Evolutionary conservation across 2,329 filamentous ascomycete species (phyloP), one percentile per base, ranked within the genome.

Genomic region (Colletotrichum tanaceti): DNA sequence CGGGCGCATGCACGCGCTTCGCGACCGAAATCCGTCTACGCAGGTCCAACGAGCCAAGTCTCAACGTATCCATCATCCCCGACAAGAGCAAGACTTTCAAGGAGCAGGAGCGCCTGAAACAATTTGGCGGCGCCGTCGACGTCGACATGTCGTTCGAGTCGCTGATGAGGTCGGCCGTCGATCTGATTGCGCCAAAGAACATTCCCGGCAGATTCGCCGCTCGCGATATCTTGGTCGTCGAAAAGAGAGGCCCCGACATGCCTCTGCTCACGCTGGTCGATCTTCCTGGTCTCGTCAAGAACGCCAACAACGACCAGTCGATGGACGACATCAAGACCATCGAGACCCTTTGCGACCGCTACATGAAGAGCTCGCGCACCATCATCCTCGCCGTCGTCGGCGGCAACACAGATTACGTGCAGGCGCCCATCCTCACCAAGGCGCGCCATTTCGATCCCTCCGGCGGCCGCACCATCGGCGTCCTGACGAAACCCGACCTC

Each of bases 251-350:
- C 0, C 87, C 87, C 0, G 83, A 87, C 13, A 84, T 87, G 79
- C 86, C 87, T 1, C 81, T 90, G 18, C 76, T 90, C 50, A 90
- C 87, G 0, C 80, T 90, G 1, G 86, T 90, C 9, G 88, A 90
- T 75, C 79, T 90, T 41, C 88, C 88, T 0, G 87, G 88, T 1
- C 77, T 90, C 1, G 85, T 89, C 35, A 80, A 82, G 39, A 84
- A 87, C 10, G 83, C 82, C 71, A 87, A 85, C 70, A 79, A 82
- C 38, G 81, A 85, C 62, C 85, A 89, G 73, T 86, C 84, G 1
- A 79, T 82, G 38, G 78, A 81, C 24, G 87, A 88, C 50, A 85
- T 86, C 63, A 77, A 81, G 68, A 83, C 85, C 2, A 86, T 89
- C 57, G 82, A 85, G 38, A 71, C 79, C 0, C 76, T 89, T 2